Percentiles rank a stretch among this genome's conserved stretches.
phyloP scores from a whole-genome alignment of 768 basidiomycete genomes.

The Termitomyces eurrhizus region DNA sequence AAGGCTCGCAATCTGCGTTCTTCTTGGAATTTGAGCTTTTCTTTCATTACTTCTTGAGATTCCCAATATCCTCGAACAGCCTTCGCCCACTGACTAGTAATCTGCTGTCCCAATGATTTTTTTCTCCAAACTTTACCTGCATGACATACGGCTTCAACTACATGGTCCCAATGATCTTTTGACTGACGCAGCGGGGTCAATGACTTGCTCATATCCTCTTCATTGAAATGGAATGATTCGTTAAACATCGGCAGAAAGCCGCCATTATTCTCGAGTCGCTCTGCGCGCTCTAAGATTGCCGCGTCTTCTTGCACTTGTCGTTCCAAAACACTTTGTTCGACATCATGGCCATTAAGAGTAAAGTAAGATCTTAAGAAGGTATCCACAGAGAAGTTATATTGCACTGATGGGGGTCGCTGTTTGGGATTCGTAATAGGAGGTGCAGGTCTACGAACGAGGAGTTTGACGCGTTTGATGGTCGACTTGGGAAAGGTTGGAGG shows the following conservation, averaged over 20 bases:
- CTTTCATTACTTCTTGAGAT: constrained; percentile 55
- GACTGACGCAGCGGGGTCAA: constrained; percentile 29
- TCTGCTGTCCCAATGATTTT: constrained; percentile 31
- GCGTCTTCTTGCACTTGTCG: constrained; percentile 27
- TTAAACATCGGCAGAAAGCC: constrained; percentile 37
- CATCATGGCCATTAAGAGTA: constrained; percentile 46
- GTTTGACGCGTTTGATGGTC: constrained; percentile 60
- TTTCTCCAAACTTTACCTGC: constrained; percentile 22
- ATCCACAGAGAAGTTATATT: constrained; percentile 50
- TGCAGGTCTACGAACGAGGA: constrained; percentile 64
- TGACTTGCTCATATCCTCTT: constrained; percentile 21
- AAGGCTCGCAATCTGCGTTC: constrained; percentile 62
- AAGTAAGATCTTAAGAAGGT: constrained; percentile 62
- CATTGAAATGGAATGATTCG: constrained; percentile 26
- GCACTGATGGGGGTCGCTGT: constrained; percentile 57
- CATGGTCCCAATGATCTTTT: constrained; percentile 55
- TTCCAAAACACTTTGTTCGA: constrained; percentile 30
- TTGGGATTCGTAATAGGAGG: constrained; percentile 59
- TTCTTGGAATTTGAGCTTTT: constrained; percentile 53
- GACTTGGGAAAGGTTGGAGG: constrained; percentile 20
- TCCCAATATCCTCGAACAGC: constrained; percentile 78
- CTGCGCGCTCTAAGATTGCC: constrained; percentile 28
- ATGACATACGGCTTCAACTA: constrained; percentile 44
- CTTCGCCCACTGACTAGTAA: constrained; percentile 55
- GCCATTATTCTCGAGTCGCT: constrained; percentile 30